Conservation (phyloP, 148 eudicot species). For the Amaranthus palmeri region DNA sequence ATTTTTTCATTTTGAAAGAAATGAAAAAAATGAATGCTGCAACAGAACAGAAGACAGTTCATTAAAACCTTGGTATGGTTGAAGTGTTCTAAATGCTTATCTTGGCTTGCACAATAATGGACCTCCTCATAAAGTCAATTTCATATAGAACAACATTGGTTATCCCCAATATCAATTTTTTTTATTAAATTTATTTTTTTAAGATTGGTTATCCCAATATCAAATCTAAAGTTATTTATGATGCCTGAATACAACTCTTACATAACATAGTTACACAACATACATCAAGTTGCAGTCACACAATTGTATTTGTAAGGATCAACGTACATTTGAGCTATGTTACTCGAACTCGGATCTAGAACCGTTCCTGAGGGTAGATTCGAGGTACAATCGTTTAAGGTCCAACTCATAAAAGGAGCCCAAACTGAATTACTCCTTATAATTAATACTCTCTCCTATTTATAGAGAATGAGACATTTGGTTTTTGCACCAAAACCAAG, state of each 20-base stretch:
- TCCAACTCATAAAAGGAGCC: too few relatives aligned
- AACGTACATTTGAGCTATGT: constrained; percentile 5
- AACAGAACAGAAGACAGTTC: not conserved
- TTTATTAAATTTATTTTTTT: too few relatives aligned
- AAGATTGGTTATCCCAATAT: not conserved
- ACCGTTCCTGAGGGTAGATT: not conserved
- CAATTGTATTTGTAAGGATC: not conserved
- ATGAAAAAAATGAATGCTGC: not conserved
- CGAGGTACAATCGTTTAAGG: too few relatives aligned
- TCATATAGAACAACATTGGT: not conserved
- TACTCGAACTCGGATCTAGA: not conserved
- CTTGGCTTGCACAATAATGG: not conserved
- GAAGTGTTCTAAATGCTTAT: not conserved
- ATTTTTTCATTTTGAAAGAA: not conserved
- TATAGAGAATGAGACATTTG: too few relatives aligned
- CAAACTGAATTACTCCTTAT: too few relatives aligned
- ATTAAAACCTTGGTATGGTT: not conserved
- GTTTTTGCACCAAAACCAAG: too few relatives aligned
- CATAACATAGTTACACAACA: not conserved
- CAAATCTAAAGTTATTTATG: not conserved
- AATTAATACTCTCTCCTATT: too few relatives aligned
- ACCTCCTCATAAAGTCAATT: not conserved
- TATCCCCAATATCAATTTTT: too few relatives aligned
- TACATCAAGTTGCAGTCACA: not conserved
- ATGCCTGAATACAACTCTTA: not conserved